phyloP scores from a whole-genome alignment of 2,329 filamentous ascomycete species.

The Exophiala sp. region DNA sequence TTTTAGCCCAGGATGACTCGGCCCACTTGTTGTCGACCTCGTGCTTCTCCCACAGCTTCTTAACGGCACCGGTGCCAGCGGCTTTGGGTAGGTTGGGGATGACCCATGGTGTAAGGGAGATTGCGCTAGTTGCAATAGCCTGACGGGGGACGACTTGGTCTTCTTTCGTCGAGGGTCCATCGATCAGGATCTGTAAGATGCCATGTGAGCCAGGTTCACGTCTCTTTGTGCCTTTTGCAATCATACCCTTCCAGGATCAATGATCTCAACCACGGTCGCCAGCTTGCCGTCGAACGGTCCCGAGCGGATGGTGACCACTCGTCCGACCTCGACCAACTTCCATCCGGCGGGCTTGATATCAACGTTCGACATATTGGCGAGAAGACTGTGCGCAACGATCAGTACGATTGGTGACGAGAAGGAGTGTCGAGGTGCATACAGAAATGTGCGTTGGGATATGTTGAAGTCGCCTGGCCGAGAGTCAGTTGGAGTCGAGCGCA shows the following conservation, averaged over 20 bases:
- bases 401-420: conserved; percentile 5
- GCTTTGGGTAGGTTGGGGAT: conserved; percentile 82
- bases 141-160: conserved; percentile 82
- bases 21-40: conserved; percentile 93
- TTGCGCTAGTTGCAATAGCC: conserved; percentile 73
- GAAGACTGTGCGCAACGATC: conserved; percentile 18
- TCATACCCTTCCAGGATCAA: conserved; percentile 99
- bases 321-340: conserved; percentile 98
- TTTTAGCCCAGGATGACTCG: conserved; percentile 91
- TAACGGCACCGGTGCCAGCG: conserved; percentile 75
- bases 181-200: conserved; percentile 75
- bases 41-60: conserved; percentile 85
- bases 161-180: conserved; percentile 82
- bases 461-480: conserved; percentile 10
- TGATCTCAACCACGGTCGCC: conserved; percentile 96
- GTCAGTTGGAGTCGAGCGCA: conserved; percentile 1
- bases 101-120: conserved; percentile 85
- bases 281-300: conserved; percentile 81
- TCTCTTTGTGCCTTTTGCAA: conserved; percentile 19
- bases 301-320: conserved; percentile 86
- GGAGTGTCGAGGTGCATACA: conserved; percentile 6
- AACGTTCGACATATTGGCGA: conserved; percentile 67
- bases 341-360: conserved; percentile 77
- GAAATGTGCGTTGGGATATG: conserved; percentile 9
- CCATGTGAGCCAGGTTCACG: conserved; percentile 8